These are phyloP conservation scores for Trametes gibbosa DNA, from an alignment of 768 basidiomycete genomes.

Conservation along the genomic window DNA sequence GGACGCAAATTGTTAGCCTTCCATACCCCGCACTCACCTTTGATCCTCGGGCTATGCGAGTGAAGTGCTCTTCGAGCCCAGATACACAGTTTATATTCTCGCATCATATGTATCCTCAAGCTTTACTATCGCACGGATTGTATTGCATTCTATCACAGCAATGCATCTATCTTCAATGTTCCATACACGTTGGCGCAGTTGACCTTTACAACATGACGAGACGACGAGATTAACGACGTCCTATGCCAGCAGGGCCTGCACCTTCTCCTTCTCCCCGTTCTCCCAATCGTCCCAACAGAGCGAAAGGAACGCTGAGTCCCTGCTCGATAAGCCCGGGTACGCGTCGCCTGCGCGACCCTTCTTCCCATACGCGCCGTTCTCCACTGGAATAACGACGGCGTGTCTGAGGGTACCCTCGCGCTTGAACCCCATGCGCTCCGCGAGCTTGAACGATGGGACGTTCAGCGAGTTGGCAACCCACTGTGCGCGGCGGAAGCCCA, in stretches of 20 bases:
- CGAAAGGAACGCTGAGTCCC: conserved; percentile 48
- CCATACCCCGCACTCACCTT: background rate
- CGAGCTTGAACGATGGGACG: conserved; percentile 35
- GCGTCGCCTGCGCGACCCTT: conserved; percentile 29
- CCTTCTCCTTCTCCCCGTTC: conserved; percentile 31
- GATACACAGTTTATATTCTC: background rate
- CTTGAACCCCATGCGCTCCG: conserved; percentile 46
- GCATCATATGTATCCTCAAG: background rate
- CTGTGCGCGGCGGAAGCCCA: conserved; percentile 47
- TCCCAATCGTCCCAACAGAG: conserved; percentile 67
- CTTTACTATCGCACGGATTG: no score
- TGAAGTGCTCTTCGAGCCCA: background rate
- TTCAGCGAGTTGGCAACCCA: conserved; percentile 45
- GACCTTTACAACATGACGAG: no score
- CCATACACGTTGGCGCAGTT: no score
- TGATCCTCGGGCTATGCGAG: background rate
- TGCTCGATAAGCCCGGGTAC: conserved; percentile 31
- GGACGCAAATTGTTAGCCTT: background rate
- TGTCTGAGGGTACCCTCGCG: conserved; percentile 42
- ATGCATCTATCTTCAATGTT: no score
- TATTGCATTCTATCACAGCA: no score
- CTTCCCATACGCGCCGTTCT: conserved; percentile 27
- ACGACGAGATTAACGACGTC: no score
- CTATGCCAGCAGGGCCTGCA: conserved; percentile 15
- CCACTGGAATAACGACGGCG: conserved; percentile 33